A percentile compares a stretch with the other conserved stretches of the same genome.
These are phyloP conservation scores for Geopyxis carbonaria DNA, from an alignment of 495 filamentous ascomycete genomes.

Conservation along the genomic window DNA sequence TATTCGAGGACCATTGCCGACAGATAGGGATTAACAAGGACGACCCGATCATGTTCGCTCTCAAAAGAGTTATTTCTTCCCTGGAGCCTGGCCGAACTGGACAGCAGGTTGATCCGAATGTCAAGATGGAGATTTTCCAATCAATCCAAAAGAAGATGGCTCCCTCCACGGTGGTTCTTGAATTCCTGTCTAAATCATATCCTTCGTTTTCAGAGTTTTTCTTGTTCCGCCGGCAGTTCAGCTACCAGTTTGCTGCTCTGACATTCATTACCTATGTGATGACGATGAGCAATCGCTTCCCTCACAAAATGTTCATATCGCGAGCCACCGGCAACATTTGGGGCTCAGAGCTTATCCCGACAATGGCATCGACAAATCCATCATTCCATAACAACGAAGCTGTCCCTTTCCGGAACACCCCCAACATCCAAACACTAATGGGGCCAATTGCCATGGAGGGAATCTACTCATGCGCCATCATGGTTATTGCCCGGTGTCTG, in stretches of 20 bases:
- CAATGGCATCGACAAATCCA: slow-evolving; percentile 60
- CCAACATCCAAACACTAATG: slow-evolving; percentile 88
- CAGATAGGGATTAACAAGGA: slow-evolving; percentile 76
- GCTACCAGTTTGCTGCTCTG: slow-evolving; percentile 86
- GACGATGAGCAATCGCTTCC: slow-evolving; percentile 85
- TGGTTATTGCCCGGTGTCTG: slow-evolving; percentile 88
- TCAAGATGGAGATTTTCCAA: slow-evolving; percentile 67
- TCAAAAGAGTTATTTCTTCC: slow-evolving; percentile 72
- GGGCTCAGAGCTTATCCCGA: slow-evolving; percentile 82
- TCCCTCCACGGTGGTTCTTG: slow-evolving; percentile 55
- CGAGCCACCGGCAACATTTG: slow-evolving; percentile 82
- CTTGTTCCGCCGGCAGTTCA: slow-evolving; percentile 91
- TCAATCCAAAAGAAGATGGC: slow-evolving; percentile 88
- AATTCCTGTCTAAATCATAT: slow-evolving; percentile 67
- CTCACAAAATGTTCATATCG: slow-evolving; percentile 84
- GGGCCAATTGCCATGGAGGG: slow-evolving; percentile 90
- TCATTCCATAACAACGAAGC: slow-evolving; percentile 87
- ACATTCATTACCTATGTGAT: slow-evolving; percentile 99
- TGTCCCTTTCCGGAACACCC: slow-evolving; percentile 92
- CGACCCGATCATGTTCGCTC: slow-evolving; percentile 82
- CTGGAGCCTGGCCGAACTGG: slow-evolving; percentile 41
- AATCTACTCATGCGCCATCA: slow-evolving; percentile 76
- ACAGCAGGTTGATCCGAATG: slow-evolving; percentile 30
- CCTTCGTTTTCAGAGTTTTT: slow-evolving; percentile 88
- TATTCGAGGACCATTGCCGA: slow-evolving; percentile 91